Conservation (phyloP, 179 eudicot species). For the Gypsophila paniculata region DNA sequence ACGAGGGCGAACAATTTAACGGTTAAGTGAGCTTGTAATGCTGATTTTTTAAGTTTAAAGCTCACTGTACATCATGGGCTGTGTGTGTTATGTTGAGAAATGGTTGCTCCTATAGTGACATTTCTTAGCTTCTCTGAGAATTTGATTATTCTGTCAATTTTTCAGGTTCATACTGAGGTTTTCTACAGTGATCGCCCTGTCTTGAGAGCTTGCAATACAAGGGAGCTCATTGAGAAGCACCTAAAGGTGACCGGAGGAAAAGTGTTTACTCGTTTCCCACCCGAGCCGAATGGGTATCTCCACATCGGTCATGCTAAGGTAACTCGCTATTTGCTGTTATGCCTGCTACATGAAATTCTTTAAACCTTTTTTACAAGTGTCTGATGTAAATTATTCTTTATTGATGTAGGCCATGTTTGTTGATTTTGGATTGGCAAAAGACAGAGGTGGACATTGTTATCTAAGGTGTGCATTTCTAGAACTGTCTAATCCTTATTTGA, state of each 20-base stretch:
- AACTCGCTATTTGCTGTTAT: conserved; percentile 15
- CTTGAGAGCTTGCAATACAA: conserved; percentile 74
- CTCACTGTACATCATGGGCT: background rate
- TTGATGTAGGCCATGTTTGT: conserved; percentile 81
- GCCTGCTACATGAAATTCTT: background rate
- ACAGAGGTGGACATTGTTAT: conserved; percentile 82
- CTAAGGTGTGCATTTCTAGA: conserved; percentile 46
- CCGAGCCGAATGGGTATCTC: conserved; percentile 44
- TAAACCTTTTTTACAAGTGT: background rate
- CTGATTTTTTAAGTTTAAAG: background rate
- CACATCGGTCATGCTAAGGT: conserved; percentile 99
- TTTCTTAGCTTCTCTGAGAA: background rate
- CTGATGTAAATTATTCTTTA: background rate
- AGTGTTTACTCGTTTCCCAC: conserved; percentile 73
- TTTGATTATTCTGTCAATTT: conserved; percentile 14
- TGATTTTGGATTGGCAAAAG: conserved; percentile 95
- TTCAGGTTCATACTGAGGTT: conserved; percentile 91
- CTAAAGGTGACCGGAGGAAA: conserved; percentile 68
- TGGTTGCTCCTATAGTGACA: background rate
- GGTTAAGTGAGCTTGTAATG: background rate
- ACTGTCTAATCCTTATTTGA: background rate
- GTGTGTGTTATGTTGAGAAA: conserved; percentile 1
- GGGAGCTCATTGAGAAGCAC: conserved; percentile 67
- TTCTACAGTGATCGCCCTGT: conserved; percentile 69
- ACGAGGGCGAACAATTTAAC: too few species aligned